phyloP scores from a whole-genome alignment of 371 early-diverging fungal species.

The Mucor velutinosus region DNA sequence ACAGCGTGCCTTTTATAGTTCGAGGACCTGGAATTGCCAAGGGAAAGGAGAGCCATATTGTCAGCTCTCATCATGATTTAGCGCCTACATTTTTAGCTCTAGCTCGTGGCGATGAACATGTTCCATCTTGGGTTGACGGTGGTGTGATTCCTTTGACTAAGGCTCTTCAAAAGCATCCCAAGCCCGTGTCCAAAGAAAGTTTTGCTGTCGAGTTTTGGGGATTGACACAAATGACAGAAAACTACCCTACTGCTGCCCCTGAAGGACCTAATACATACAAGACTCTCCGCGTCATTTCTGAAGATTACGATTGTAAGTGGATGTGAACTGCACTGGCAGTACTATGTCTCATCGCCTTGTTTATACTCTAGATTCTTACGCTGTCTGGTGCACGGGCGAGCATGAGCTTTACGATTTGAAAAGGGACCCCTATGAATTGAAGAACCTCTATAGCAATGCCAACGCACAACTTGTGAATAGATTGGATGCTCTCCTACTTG shows the following conservation, averaged over 20 bases:
- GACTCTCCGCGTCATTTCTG: conserved; percentile 57
- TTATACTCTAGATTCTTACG: conserved; percentile 22
- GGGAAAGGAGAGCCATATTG: conserved; percentile 39
- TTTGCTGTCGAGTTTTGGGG: conserved; percentile 67
- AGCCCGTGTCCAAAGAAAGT: conserved; percentile 53
- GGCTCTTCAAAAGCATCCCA: conserved; percentile 33
- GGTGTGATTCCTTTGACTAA: conserved; percentile 54
- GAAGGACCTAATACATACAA: conserved; percentile 56
- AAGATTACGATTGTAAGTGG: conserved; percentile 49
- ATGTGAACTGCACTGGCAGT: too few species aligned
- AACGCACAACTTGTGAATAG: conserved; percentile 44
- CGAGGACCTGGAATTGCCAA: conserved; percentile 66
- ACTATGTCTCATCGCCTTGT: not conserved
- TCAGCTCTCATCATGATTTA: conserved; percentile 63
- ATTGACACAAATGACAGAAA: conserved; percentile 21
- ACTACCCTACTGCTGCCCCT: conserved; percentile 1
- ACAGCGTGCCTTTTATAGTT: conserved; percentile 62
- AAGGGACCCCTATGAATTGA: conserved; percentile 61
- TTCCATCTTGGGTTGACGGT: conserved; percentile 59
- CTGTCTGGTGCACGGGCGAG: conserved; percentile 68
- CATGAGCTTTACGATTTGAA: conserved; percentile 61
- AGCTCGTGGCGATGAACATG: conserved; percentile 38
- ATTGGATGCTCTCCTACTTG: conserved; percentile 59
- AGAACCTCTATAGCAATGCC: conserved; percentile 42
- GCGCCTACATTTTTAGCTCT: conserved; percentile 64